These are phyloP conservation scores for Suillus brevipes DNA, from an alignment of 768 basidiomycete genomes.

Conservation along the genomic window DNA sequence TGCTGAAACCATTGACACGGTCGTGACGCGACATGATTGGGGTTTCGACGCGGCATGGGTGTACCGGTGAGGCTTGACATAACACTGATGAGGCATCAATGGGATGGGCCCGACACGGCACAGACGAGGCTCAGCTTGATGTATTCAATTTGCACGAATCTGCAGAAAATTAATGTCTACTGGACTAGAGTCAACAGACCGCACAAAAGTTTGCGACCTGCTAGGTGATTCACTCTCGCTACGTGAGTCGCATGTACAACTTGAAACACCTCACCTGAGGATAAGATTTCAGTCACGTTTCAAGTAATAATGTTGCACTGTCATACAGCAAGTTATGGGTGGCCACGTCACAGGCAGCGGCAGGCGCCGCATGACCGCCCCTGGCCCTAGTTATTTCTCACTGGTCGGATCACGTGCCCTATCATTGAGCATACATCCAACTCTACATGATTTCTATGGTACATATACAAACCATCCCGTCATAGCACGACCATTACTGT, in stretches of 20 bases:
- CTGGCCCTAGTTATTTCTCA: not conserved
- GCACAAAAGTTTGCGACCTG: not conserved
- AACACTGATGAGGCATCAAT: too few relatives aligned
- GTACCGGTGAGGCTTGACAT: too few relatives aligned
- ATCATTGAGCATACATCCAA: not conserved
- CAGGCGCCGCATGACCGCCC: not conserved
- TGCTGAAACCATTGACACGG: not conserved
- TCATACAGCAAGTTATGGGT: too few relatives aligned
- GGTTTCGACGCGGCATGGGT: too few relatives aligned
- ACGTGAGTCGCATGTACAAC: not conserved
- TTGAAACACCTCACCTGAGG: not conserved
- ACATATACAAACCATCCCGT: constrained; percentile 5
- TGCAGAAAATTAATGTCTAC: not conserved
- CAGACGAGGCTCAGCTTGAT: not conserved
- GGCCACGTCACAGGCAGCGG: not conserved
- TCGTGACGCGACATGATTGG: too few relatives aligned
- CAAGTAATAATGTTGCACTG: too few relatives aligned
- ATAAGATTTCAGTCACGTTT: not conserved
- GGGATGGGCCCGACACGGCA: too few relatives aligned
- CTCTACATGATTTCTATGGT: constrained; percentile 8
- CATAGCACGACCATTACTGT: constrained; percentile 1
- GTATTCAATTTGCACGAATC: not conserved
- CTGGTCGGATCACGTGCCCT: not conserved
- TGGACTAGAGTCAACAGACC: not conserved
- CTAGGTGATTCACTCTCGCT: not conserved